phyloP scores from a whole-genome alignment of 768 basidiomycete species.

The Pisolithus albus region DNA sequence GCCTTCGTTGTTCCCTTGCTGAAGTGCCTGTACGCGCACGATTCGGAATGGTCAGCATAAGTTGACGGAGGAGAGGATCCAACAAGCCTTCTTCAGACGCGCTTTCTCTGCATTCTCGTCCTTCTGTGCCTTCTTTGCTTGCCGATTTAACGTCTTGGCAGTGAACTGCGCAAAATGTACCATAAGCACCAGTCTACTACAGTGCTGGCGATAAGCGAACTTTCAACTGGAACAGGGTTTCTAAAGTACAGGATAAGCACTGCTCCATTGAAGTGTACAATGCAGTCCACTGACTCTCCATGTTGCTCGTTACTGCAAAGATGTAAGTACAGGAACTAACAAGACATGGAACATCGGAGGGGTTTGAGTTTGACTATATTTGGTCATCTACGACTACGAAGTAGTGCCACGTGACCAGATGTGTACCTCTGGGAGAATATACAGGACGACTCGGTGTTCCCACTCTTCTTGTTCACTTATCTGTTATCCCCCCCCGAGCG shows the following conservation, averaged over 20 bases:
- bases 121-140: slow-evolving; percentile 97
- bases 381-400: too few species aligned
- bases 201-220: slow-evolving; percentile 34
- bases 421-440: too few species aligned
- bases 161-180: slow-evolving; percentile 64
- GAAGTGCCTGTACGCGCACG: slow-evolving; percentile 61
- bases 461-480: too few species aligned
- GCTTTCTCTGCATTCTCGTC: slow-evolving; percentile 87
- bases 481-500: too few species aligned
- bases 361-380: not conserved
- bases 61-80: not conserved
- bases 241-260: slow-evolving; percentile 37
- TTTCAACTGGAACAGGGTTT: slow-evolving; percentile 98
- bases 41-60: not conserved
- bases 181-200: slow-evolving; percentile 9
- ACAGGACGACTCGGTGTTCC: too few species aligned
- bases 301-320: slow-evolving; percentile 55
- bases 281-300: slow-evolving; percentile 67
- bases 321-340: not conserved
- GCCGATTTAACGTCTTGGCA: slow-evolving; percentile 87
- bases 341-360: not conserved
- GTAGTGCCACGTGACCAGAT: too few species aligned
- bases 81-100: slow-evolving; percentile 82
- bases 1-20: slow-evolving; percentile 94
- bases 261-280: not conserved